Evolutionary conservation across 169 alveolate species (phyloP).

Genomic region (Cryptosporidium parvum): DNA sequence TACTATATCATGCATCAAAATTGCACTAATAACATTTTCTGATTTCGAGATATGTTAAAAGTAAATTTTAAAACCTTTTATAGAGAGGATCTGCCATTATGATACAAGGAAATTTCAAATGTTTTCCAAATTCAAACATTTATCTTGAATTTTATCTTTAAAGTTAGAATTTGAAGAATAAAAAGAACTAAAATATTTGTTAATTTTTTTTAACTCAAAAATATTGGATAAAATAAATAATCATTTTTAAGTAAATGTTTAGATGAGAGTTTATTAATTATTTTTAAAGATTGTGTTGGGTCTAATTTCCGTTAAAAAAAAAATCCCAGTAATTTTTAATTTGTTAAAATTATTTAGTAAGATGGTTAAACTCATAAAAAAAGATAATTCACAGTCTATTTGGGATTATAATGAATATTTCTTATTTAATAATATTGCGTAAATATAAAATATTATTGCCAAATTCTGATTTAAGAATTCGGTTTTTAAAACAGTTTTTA

Average conservation of each 20-base stretch:
- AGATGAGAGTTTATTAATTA: constrained; percentile 3
- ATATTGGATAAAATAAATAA: no score
- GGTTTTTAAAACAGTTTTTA: background rate
- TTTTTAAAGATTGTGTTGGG: background rate
- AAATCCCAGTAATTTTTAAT: constrained; percentile 29
- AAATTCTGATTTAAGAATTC: background rate
- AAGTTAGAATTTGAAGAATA: background rate
- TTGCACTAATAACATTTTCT: constrained; percentile 2
- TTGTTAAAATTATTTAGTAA: background rate
- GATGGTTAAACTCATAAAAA: background rate
- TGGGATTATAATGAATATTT: background rate
- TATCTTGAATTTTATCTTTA: background rate
- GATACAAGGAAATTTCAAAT: background rate
- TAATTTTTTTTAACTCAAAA: background rate
- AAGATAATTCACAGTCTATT: background rate
- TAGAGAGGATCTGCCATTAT: constrained; percentile 1
- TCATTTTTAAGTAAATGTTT: background rate
- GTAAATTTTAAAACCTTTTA: constrained; percentile 20
- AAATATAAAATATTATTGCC: background rate
- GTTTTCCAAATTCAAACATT: background rate
- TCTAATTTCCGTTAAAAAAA: constrained; percentile 47
- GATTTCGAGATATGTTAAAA: constrained; percentile 65
- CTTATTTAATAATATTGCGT: background rate
- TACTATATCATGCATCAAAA: background rate
- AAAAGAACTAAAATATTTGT: background rate